Evolutionary conservation across 2,329 filamentous ascomycete species (phyloP).

Genomic region (Paecilomyces dactylethromorphus): DNA sequence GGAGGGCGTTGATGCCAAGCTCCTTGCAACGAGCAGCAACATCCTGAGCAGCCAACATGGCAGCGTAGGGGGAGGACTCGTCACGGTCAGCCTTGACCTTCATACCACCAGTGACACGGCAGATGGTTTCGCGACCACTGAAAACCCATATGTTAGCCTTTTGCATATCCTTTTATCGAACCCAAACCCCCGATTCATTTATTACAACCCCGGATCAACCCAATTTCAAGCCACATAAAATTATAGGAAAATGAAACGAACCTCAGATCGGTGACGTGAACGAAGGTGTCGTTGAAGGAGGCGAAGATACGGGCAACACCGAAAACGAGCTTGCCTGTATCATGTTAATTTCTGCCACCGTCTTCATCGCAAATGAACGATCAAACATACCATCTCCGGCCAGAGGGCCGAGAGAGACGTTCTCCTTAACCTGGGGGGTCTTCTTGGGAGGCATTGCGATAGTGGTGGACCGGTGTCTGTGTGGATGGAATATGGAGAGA

Average conservation of each 20-base stretch:
- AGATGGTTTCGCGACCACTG: conserved; percentile 99
- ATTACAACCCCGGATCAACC: not conserved
- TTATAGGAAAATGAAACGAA: conserved; percentile 39
- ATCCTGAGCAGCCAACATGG: conserved; percentile 99
- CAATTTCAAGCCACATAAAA: conserved; percentile 5
- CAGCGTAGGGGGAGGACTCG: conserved; percentile 98
- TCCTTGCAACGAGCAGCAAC: conserved; percentile 87
- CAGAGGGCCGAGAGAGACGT: conserved; percentile 96
- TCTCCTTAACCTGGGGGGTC: conserved; percentile 74
- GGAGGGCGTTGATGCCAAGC: conserved; percentile 85
- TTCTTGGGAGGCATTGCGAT: conserved; percentile 87
- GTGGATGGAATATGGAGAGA: conserved; percentile 36
- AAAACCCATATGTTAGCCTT: conserved; percentile 62
- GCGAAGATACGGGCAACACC: conserved; percentile 97
- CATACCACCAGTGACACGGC: conserved; percentile 99
- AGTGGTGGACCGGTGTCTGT: conserved; percentile 31
- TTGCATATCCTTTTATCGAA: conserved; percentile 18
- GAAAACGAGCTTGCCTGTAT: conserved; percentile 86
- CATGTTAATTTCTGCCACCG: conserved; percentile 9
- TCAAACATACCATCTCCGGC: conserved; percentile 75
- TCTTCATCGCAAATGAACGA: conserved; percentile 5
- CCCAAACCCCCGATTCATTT: not conserved
- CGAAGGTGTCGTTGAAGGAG: conserved; percentile 89
- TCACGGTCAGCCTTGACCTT: conserved; percentile 99
- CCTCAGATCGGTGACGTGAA: conserved; percentile 99